phyloP scores from a whole-genome alignment of 2,329 filamentous ascomycete genomes.

The Tolypocladium paradoxum region DNA sequence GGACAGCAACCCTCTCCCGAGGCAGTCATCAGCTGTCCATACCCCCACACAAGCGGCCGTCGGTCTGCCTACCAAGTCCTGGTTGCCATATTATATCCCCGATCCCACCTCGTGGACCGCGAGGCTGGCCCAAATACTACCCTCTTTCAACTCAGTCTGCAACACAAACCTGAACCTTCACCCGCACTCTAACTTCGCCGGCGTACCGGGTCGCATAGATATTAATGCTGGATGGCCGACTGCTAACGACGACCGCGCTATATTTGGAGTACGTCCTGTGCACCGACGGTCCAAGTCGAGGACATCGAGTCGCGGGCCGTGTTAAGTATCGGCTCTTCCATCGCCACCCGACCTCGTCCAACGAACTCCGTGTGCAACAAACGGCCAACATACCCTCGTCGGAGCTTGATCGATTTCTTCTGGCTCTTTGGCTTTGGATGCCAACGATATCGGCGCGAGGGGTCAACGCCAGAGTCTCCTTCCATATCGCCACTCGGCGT shows the following conservation, averaged over 20 bases:
- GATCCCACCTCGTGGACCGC: constrained; percentile 8
- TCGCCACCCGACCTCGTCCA: neutral
- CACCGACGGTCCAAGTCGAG: neutral
- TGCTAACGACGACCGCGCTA: neutral
- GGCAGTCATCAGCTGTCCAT: neutral
- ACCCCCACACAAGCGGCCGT: neutral
- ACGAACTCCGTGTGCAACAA: neutral
- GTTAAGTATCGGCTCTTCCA: neutral
- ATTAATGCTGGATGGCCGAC: neutral
- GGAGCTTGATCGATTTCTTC: neutral
- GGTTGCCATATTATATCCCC: constrained; percentile 8
- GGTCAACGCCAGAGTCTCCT: neutral
- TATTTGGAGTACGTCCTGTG: neutral
- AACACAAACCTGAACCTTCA: neutral
- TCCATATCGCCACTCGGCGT: neutral
- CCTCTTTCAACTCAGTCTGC: constrained; percentile 3
- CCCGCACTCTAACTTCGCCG: neutral
- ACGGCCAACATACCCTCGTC: neutral
- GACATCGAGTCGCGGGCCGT: neutral
- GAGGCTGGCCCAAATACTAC: constrained; percentile 7
- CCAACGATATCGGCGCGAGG: too few relatives aligned
- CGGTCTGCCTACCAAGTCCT: constrained; percentile 1
- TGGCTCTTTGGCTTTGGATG: neutral
- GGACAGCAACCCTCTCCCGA: neutral
- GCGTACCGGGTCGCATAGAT: neutral